Evolutionary conservation across 805 yeast species (phyloP).

Genomic region (Candida saitoana): DNA sequence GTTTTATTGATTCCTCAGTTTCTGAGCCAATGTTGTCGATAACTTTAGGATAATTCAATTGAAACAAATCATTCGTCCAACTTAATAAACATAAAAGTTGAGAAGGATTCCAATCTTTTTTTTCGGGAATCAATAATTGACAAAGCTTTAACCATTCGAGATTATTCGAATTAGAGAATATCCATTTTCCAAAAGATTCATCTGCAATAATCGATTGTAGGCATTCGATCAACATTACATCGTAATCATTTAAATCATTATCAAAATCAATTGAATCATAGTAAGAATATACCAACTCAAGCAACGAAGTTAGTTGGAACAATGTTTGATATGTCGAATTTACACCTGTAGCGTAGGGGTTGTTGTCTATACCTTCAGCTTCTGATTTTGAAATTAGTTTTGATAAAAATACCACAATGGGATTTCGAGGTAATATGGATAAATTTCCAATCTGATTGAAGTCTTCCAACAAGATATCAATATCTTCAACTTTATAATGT

Average conservation of each 20-base stretch:
- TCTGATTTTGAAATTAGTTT: constrained; percentile 21
- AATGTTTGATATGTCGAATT: constrained; percentile 8
- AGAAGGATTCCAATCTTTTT: constrained; percentile 38
- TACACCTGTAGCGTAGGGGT: constrained; percentile 14
- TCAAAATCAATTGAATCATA: constrained; percentile 13
- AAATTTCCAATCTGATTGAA: background rate
- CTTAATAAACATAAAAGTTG: constrained; percentile 35
- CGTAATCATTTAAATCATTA: constrained; percentile 8
- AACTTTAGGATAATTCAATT: constrained; percentile 14
- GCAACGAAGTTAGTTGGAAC: constrained; percentile 8
- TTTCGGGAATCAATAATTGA: constrained; percentile 36
- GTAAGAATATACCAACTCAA: constrained; percentile 9
- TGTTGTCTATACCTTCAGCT: constrained; percentile 27
- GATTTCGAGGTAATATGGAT: constrained; percentile 4
- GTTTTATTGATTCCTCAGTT: constrained; percentile 12
- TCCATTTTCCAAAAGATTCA: constrained; percentile 29
- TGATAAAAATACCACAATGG: constrained; percentile 10
- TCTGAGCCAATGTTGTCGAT: constrained; percentile 10
- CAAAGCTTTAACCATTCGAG: constrained; percentile 18
- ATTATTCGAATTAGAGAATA: constrained; percentile 3
- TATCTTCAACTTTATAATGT: constrained; percentile 4
- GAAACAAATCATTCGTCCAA: constrained; percentile 36
- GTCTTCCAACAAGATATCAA: background rate
- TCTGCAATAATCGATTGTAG: constrained; percentile 21
- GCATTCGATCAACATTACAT: constrained; percentile 17